These are phyloP conservation scores for Trichosporon sp. DNA, from an alignment of 1,284 basidiomycete genomes.

Conservation along the genomic window DNA sequence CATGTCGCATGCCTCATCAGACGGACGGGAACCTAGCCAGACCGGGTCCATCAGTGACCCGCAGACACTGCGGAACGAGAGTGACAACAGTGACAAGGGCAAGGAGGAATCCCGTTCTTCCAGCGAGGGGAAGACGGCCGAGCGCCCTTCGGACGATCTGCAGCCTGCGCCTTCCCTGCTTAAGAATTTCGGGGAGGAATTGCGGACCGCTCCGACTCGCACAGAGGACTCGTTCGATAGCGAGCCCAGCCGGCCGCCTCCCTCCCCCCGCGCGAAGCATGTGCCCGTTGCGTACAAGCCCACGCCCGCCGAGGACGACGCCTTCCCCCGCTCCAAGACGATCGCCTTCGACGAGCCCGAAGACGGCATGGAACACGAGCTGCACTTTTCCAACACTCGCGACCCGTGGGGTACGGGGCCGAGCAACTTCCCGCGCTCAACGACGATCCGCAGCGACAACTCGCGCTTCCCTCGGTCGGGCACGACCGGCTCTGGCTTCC, in stretches of 20 bases:
- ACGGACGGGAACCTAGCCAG: not conserved
- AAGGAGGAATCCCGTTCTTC: not conserved
- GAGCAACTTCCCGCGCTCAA: slow-evolving; percentile 46
- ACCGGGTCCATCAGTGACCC: slow-evolving; percentile 10
- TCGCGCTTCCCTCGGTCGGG: slow-evolving; percentile 35
- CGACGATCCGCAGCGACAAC: slow-evolving; percentile 46
- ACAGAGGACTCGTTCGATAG: not conserved
- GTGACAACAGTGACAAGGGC: slow-evolving; percentile 4
- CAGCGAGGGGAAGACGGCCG: not conserved
- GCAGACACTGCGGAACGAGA: slow-evolving; percentile 1
- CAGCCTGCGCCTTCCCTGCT: not conserved
- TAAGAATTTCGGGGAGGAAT: slow-evolving; percentile 9
- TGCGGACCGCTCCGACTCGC: slow-evolving; percentile 1
- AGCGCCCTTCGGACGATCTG: not conserved
- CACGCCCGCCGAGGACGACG: slow-evolving; percentile 32
- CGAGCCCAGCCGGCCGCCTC: not conserved
- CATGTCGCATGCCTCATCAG: not conserved
- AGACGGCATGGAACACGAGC: slow-evolving; percentile 35
- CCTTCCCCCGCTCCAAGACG: slow-evolving; percentile 62
- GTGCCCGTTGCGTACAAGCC: slow-evolving; percentile 4
- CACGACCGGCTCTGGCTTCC: slow-evolving; percentile 42
- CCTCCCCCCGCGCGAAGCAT: not conserved
- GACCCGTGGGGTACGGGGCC: slow-evolving; percentile 36
- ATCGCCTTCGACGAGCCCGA: slow-evolving; percentile 62
- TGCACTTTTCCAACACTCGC: slow-evolving; percentile 24